Base-by-base conservation (phyloP, 441 rosid species). In the Rhodomyrtus psidioides region DNA sequence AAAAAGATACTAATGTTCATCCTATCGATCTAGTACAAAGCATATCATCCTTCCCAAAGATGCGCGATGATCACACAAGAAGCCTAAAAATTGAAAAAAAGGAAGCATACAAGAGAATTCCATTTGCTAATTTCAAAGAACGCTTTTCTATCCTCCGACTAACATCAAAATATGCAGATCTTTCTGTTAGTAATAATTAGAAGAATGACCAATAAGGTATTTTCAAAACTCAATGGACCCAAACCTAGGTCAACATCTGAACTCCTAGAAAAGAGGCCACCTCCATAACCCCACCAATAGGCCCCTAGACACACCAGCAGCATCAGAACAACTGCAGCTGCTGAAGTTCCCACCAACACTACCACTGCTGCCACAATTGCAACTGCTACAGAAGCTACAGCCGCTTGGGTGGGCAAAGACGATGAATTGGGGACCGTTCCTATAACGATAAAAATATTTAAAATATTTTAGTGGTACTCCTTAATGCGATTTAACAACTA, bases 351-450 rank as follows among this genome's bases (percentile, higher is more conserved):
- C 87, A 91, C 91, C 93, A 93, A 94, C 95, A 93, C 91, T 88
- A 89, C 90, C 90, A 95, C 91, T 87, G 95, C 96, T 55, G 93
- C 96, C 93, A 93, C 92, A 93, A 90, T 90, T 90, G 96, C 96
- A 90, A 93, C 91, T 86, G 94, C 94, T 87, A 88, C 94, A 83
- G 94, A 93, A 82, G 91, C 96, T 90, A 95, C 85, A 91, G 92
- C 95, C 93, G 90, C 94, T 92, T 92, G 95, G 94, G 93, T 93
- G 93, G 94, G 92, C 92, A 93, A 88, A 87, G 85, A 93, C 86
- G 96, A 95, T 93, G 97, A 92, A 90, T 93, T 95, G 94, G 96
- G 96, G 93, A 91, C 91, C 88, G 89, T 94, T 92, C 99, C 99
- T 96, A 96, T 92, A 93, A 95, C 87, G 93, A 93, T 93, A 92